Base-by-base conservation (phyloP, 108 stramenopile genomes). In the Schizochytrium sp. region DNA sequence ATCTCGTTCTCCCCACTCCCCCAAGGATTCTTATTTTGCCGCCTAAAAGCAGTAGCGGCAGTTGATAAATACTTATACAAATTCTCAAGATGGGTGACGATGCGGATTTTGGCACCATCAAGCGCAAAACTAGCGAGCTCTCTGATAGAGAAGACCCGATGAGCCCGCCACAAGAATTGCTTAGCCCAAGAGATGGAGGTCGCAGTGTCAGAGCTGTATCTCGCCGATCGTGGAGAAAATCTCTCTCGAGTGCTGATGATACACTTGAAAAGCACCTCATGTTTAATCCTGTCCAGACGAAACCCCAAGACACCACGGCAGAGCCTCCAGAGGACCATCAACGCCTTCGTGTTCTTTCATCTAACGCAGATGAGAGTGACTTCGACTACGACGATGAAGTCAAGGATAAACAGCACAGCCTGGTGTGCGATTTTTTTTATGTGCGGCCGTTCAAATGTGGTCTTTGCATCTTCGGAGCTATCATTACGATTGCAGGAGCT, bases 221-320 rank as follows among this genome's bases (percentile, higher is more conserved):
- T 28, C 28, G 28, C 28, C 28, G 28, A 28, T 28, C 28, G 28
- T 28, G 28, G 28, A 28, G 28, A 28, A 28, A 28, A 28, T 28
- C 28, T 28, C 28, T 69, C 64, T 69, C 64, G 42, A 69, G 64
- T 44, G 64, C 64, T 44, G 64, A 69, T 44, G 64, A 69, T 12
- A 44, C 64, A 2, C 64, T 69, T 44, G 64, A 69, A 69, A 69
- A 69, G 64, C 42, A 38, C 44, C 64, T 69, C 64, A 69, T 44
- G 64, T 28, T 28, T 28, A 28, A 28, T 28, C 40, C 40, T 44
- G 42, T 44, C 7, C 19, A 12, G 19, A 44, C 64, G 19, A 13
- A 38, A 38, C 64, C 64, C 7, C 42, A 69, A 15, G 64, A 69
- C 10, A 17, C 59, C 28, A 28, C 28, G 28, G 28, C 28, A 28